Percentiles rank a stretch among this genome's conserved stretches.
Conservation (phyloP, 495 filamentous ascomycete species). For the Penicillium lagena region DNA sequence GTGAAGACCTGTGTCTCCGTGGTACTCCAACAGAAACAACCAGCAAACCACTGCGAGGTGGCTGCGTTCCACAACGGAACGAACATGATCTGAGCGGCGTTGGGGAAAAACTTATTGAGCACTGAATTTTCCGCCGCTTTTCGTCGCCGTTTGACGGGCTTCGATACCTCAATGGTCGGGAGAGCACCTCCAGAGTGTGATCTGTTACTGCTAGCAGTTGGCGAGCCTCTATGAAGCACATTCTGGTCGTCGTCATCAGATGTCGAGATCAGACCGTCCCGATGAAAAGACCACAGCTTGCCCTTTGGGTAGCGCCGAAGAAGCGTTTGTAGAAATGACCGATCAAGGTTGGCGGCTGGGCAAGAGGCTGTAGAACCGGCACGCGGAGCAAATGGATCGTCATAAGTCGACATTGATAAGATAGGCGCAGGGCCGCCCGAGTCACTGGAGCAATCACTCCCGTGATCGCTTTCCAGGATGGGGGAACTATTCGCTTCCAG, state of each 20-base stretch:
- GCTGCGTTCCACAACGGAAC: conserved; percentile 67
- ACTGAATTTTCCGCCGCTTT: conserved; percentile 34
- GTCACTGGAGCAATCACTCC: conserved; percentile 26
- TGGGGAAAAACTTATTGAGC: conserved; percentile 41
- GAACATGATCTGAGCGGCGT: conserved; percentile 37
- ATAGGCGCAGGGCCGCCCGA: conserved; percentile 26
- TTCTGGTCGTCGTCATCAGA: conserved; percentile 35
- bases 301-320: conserved; percentile 56
- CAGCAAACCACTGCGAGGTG: conserved; percentile 61
- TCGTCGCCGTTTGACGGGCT: conserved; percentile 28
- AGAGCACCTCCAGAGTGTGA: conserved; percentile 1
- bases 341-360: conserved; percentile 31
- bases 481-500: conserved; percentile 35
- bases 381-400: conserved; percentile 32
- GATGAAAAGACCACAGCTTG: conserved; percentile 60
- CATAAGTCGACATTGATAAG: conserved; percentile 29
- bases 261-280: conserved; percentile 34
- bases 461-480: conserved; percentile 22
- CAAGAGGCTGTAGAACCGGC: conserved; percentile 23
- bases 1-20: conserved; percentile 36
- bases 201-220: neutral
- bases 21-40: conserved; percentile 57
- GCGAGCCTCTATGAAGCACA: conserved; percentile 13
- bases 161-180: conserved; percentile 25
- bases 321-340: conserved; percentile 41